These are phyloP conservation scores for Teratosphaeria nubilosa DNA, from an alignment of 2,329 filamentous ascomycete genomes.

Conservation along the genomic window DNA sequence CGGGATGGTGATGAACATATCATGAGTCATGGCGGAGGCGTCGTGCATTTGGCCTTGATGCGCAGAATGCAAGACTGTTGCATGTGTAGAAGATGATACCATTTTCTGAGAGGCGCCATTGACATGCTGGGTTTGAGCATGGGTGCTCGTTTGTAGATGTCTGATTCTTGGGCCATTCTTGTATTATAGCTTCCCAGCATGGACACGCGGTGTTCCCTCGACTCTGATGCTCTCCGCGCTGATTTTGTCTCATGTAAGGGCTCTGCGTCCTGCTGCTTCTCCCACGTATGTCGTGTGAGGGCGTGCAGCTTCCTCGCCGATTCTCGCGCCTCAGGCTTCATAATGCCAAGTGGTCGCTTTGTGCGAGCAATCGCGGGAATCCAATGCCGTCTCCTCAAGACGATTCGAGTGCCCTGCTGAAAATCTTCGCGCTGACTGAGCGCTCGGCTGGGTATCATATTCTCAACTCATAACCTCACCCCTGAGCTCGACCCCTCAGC, in stretches of 20 bases:
- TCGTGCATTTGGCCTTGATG: background rate
- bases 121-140: background rate
- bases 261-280: background rate
- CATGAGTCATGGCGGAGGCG: background rate
- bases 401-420: background rate
- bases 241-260: background rate
- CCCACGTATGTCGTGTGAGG: background rate
- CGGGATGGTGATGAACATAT: background rate
- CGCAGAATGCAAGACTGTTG: background rate
- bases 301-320: background rate
- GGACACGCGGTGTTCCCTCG: background rate
- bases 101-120: background rate
- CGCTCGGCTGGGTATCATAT: background rate
- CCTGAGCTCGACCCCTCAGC: constrained; percentile 12
- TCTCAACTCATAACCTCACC: background rate
- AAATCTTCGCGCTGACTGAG: background rate
- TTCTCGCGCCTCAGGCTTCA: background rate
- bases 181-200: background rate
- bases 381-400: background rate
- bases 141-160: background rate
- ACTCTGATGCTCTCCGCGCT: background rate
- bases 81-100: background rate
- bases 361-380: background rate
- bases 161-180: background rate
- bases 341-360: background rate